Evolutionary conservation across 768 basidiomycete species (phyloP), one percentile per base, ranked within the genome.

Genomic region (Lactifluus volemus): DNA sequence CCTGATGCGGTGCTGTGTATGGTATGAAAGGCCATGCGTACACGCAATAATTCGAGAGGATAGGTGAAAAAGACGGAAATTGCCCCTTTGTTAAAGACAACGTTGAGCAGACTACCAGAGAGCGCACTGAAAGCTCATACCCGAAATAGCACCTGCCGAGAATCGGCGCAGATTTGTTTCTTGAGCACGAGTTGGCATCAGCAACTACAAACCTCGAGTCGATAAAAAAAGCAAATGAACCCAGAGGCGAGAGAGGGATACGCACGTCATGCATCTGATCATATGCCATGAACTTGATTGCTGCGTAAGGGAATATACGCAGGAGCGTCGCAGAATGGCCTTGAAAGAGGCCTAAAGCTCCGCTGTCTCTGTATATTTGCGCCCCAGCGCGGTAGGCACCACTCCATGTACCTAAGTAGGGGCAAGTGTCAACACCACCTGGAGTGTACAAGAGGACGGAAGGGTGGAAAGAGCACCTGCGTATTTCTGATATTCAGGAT

Each of bases 201-300:
- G 74, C 36, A 86, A 63, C 95, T 96, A 60, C 38, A 12, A 50
- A 44, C 14, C 10, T 47, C 19, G 50, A 49, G 9, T 14, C 17
- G n/a, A 8, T 49, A 3, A 44, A 15, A n/a, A n/a, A n/a, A 3
- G 8, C 1, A 10, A 55, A 12, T 49, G 2, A 21, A 50, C 29
- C 15, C 39, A 19, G 36, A 59, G 17, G 51, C n/a, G 61, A 59
- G 25, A 12, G 1, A 29, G 36, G 3, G 54, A 44, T 21, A 74
- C 79, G 69, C 66, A 95, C 92, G 63, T 82, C 70, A 73, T 91
- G 89, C 59, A 89, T 76, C 70, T 90, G 84, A 72, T 98, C 96
- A 70, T 98, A 99, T 4, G 89, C 84, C 86, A 98, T 93, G 70
- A 93, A 99, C 73, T 95, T 97, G 73, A 98, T 89, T 61, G 87